Conservation (phyloP, 768 basidiomycete species). For the Amylocystis lapponica region DNA sequence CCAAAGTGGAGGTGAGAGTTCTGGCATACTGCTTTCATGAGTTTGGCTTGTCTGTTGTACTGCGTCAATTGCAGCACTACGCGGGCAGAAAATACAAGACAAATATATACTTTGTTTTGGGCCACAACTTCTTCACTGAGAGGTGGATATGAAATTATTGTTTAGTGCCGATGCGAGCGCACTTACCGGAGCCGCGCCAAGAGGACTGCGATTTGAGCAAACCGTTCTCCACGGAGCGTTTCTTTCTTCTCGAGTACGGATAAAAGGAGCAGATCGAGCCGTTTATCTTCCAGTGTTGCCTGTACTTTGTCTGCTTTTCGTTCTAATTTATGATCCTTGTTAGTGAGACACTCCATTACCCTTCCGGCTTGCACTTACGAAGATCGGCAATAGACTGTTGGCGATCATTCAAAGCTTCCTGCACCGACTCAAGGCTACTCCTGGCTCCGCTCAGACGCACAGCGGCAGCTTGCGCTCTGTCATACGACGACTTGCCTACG, state of each 20-base stretch:
- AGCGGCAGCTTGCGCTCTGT: background rate
- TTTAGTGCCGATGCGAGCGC: too few species aligned
- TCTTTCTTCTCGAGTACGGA: slow-evolving; percentile 11
- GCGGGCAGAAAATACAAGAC: too few species aligned
- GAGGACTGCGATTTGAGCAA: background rate
- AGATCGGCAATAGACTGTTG: background rate
- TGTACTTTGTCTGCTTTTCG: slow-evolving; percentile 1
- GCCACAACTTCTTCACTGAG: too few species aligned
- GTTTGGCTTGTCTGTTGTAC: too few species aligned
- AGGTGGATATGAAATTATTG: too few species aligned
- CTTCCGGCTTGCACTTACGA: background rate
- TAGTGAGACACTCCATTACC: too few species aligned
- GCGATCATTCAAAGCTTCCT: background rate
- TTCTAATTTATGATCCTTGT: slow-evolving; percentile 2
- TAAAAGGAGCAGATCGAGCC: slow-evolving; percentile 1
- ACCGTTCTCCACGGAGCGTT: slow-evolving; percentile 5
- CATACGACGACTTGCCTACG: slow-evolving; percentile 4
- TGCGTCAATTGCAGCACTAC: too few species aligned
- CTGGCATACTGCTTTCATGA: too few species aligned
- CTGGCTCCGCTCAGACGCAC: background rate
- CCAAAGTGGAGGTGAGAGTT: too few species aligned
- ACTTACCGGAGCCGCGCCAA: slow-evolving; percentile 6
- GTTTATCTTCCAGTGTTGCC: slow-evolving; percentile 2
- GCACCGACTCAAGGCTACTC: background rate
- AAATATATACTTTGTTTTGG: too few species aligned